Conservation (phyloP, 2,329 filamentous ascomycete genomes). For the Cladophialophora chaetospira region DNA sequence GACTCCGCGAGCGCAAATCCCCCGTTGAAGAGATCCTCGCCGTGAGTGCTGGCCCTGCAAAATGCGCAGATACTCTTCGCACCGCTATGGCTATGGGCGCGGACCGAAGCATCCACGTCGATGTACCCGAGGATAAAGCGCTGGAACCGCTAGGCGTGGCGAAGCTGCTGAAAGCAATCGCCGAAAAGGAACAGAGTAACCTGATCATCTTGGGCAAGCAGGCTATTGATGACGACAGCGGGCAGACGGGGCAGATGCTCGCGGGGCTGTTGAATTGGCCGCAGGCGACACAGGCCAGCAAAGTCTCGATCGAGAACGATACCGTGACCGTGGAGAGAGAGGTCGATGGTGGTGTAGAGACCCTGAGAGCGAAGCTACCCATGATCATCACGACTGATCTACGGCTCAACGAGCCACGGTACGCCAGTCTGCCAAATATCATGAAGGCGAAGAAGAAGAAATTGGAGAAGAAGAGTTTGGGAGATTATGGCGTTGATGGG, state of each 20-base stretch:
- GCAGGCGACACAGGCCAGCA: conserved; percentile 90
- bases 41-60: conserved; percentile 83
- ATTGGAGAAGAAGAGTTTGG: conserved; percentile 84
- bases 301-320: conserved; percentile 71
- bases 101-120: conserved; percentile 86
- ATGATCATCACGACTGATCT: conserved; percentile 95
- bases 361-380: conserved; percentile 78
- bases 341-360: conserved; percentile 94
- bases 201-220: conserved; percentile 95
- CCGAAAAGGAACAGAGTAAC: conserved; percentile 83
- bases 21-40: conserved; percentile 90
- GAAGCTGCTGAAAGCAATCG: conserved; percentile 80
- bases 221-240: conserved; percentile 94
- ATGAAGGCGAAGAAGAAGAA: conserved; percentile 99
- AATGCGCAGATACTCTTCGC: conserved; percentile 83
- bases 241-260: conserved; percentile 97
- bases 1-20: conserved; percentile 82
- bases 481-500: conserved; percentile 76
- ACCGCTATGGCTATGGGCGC: conserved; percentile 99
- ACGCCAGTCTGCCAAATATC: conserved; percentile 94
- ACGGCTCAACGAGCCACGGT: conserved; percentile 90
- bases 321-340: conserved; percentile 80
- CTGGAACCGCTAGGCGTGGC: conserved; percentile 90
- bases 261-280: conserved; percentile 89
- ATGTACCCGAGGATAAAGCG: conserved; percentile 68